Conservation (phyloP, 2,329 filamentous ascomycete species). For the Albophoma yamanashiensis region DNA sequence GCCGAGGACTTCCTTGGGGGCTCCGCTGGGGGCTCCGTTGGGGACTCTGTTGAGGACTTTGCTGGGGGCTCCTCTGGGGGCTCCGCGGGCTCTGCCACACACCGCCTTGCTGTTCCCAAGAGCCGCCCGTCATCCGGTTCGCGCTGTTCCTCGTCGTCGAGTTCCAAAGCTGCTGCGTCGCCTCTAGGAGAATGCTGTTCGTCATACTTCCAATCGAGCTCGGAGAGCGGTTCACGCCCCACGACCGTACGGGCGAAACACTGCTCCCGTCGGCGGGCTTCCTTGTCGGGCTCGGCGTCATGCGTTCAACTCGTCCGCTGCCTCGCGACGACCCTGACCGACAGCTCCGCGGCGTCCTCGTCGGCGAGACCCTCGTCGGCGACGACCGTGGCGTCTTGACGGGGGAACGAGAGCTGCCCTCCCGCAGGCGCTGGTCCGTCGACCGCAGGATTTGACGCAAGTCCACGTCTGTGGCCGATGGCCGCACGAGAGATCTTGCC, state of each 20-base stretch:
- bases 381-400: conserved; percentile 15
- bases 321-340: conserved; percentile 3
- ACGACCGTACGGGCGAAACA: conserved; percentile 6
- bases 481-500: conserved; percentile 10
- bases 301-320: conserved; percentile 6
- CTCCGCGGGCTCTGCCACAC: conserved; percentile 4
- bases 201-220: conserved; percentile 24
- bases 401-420: conserved; percentile 21
- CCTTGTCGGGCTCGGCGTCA: conserved; percentile 18
- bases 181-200: conserved; percentile 29
- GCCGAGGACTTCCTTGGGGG: conserved; percentile 9
- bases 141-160: conserved; percentile 32
- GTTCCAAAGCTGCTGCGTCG: conserved; percentile 22
- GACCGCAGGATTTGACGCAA: conserved; percentile 39
- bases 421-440: conserved; percentile 39
- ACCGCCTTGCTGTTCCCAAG: conserved; percentile 12
- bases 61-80: conserved; percentile 3
- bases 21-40: conserved; percentile 11
- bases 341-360: conserved; percentile 7
- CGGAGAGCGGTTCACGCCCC: conserved; percentile 13
- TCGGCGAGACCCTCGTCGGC: conserved; percentile 10
- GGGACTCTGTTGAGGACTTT: conserved; percentile 8
- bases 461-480: conserved; percentile 31
- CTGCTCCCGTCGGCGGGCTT: conserved; percentile 8
- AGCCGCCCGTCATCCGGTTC: conserved; percentile 21